Base-by-base conservation (phyloP, 129 eudicot species). In the Pittosporum tobira region DNA sequence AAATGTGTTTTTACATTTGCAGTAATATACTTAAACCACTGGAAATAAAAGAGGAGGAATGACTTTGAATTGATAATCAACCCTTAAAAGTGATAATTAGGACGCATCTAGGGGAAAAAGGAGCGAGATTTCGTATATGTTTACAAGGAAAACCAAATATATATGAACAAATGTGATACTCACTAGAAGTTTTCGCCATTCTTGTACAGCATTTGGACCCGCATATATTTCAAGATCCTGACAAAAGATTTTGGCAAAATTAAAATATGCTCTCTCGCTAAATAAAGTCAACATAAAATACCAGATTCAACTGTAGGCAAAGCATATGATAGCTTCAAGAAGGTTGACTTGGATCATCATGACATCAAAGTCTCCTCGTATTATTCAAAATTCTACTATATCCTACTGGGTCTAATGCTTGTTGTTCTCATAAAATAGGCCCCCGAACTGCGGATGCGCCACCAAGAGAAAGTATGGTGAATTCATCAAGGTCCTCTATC, bases 111-210 rank as follows among this genome's bases (percentile, higher is more conserved):
- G 25, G 20, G 51, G 51, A 28, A 44, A 25, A 60, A 3, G 23
- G 15, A 37, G 27, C 38, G 48, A 49, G 19, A 15, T 13, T 28
- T 43, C 46, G 14, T 16, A 30, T 27, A 29, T 43, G 48, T 38
- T 22, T 36, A 14, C 26, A 27, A 56, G 29, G 28, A 28, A 19
- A 3, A 9, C 7, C n/a, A 40, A 5, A 20, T 37, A 21, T 37
- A 38, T 37, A 42, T 42, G 20, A 37, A 60, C 30, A 47, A 52
- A 63, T 69, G 59, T 38, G 38, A 57, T 62, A 78, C 94, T 80
- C 52, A 90, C 98, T 46, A 86, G 95, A 80, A 90, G 98, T 63
- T 86, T 90, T 51, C 66, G 72, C 98, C 98, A 90, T 81, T 90
- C 98, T 55, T 60, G 72, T 43, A 77, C 98, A 51, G 98, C 98